Percentiles rank a stretch among this genome's conserved stretches.
These are phyloP conservation scores for Pseudopyricularia cyperi DNA, from an alignment of 2,329 filamentous ascomycete genomes.

Conservation along the genomic window DNA sequence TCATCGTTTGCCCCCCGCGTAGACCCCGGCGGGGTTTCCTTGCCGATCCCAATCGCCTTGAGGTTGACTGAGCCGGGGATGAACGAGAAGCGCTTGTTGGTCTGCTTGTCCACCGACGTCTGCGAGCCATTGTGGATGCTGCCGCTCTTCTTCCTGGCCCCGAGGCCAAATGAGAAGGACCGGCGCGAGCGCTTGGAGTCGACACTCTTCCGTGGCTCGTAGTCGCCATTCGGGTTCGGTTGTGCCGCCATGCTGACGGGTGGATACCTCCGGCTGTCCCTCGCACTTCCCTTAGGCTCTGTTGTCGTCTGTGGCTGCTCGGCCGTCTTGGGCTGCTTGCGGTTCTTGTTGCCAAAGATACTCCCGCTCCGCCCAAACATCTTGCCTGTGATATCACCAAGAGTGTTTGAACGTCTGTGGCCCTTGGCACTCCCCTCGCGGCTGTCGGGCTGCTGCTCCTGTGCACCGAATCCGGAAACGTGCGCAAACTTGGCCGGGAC, in stretches of 20 bases:
- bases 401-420: slow-evolving; percentile 62
- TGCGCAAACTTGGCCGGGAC: slow-evolving; percentile 45
- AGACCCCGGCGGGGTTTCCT: slow-evolving; percentile 32
- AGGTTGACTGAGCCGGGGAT: slow-evolving; percentile 51
- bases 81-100: slow-evolving; percentile 55
- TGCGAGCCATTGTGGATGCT: slow-evolving; percentile 44
- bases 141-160: slow-evolving; percentile 54
- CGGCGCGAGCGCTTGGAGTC: slow-evolving; percentile 46
- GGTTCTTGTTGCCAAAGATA: slow-evolving; percentile 54
- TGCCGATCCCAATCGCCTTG: slow-evolving; percentile 48
- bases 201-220: slow-evolving; percentile 27
- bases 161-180: slow-evolving; percentile 56
- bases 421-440: slow-evolving; percentile 28
- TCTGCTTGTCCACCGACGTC: slow-evolving; percentile 40
- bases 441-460: slow-evolving; percentile 25
- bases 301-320: slow-evolving; percentile 21
- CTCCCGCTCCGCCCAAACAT: slow-evolving; percentile 75
- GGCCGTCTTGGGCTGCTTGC: slow-evolving; percentile 40
- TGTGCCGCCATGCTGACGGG: slow-evolving; percentile 70
- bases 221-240: background rate
- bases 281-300: slow-evolving; percentile 48
- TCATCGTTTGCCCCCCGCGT: slow-evolving; percentile 21
- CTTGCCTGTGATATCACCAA: slow-evolving; percentile 71
- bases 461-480: slow-evolving; percentile 42
- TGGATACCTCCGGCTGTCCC: slow-evolving; percentile 62